Percentiles rank a stretch among this genome's conserved stretches.
Conservation (phyloP, 2,329 filamentous ascomycete genomes). For the Colletotrichum orchidophilum region DNA sequence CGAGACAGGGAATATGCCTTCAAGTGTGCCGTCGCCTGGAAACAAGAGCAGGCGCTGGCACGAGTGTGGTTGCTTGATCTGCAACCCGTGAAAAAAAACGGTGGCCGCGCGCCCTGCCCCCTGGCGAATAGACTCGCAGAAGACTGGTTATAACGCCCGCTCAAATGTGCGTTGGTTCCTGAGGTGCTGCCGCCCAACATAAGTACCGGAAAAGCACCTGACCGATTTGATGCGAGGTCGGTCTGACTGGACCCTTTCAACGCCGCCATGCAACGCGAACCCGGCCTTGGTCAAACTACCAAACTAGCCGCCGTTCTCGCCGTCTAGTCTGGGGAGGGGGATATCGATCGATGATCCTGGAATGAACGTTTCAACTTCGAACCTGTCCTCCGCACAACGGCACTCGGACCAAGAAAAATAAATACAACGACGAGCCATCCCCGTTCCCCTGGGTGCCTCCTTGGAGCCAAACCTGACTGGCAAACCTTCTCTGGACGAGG, state of each 20-base stretch:
- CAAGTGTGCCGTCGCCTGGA: slow-evolving; percentile 2
- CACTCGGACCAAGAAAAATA: slow-evolving; percentile 22
- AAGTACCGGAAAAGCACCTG: background rate
- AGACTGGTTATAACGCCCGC: background rate
- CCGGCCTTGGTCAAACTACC: background rate
- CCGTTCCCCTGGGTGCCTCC: slow-evolving; percentile 3
- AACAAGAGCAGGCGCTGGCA: slow-evolving; percentile 13
- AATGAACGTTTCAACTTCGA: slow-evolving; percentile 34
- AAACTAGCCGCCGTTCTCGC: background rate
- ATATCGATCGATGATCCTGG: slow-evolving; percentile 30
- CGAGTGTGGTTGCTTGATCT: slow-evolving; percentile 19
- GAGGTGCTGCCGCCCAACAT: background rate
- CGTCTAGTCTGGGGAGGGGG: background rate
- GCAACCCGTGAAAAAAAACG: slow-evolving; percentile 7
- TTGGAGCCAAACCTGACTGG: slow-evolving; percentile 1
- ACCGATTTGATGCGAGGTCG: background rate
- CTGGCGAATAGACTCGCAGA: background rate
- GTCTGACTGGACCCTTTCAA: background rate
- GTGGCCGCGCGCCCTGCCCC: background rate
- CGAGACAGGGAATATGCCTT: slow-evolving; percentile 24
- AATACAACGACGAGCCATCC: slow-evolving; percentile 1
- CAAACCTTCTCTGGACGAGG: slow-evolving; percentile 20
- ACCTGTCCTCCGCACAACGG: slow-evolving; percentile 17
- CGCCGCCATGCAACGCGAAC: background rate
- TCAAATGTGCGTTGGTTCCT: background rate